Percentiles rank a stretch among this genome's conserved stretches.
Evolutionary conservation across 176 grass and related monocot genomes (phyloP).

Genomic region (Sorghum bicolor): DNA sequence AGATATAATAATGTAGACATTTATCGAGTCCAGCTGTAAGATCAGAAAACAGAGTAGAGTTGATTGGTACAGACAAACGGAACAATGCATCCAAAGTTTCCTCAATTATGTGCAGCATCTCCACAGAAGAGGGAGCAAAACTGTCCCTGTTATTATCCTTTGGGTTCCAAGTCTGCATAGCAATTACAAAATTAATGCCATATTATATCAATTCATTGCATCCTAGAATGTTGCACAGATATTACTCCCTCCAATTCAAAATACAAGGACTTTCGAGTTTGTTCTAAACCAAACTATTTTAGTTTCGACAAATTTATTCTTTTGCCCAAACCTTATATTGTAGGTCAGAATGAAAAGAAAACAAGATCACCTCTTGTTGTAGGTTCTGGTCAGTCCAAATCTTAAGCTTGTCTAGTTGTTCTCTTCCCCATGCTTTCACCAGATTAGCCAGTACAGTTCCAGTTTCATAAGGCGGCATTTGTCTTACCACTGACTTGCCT

Average conservation of each 20-base stretch:
- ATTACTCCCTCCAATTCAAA: not conserved
- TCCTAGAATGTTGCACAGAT: slow-evolving; percentile 40
- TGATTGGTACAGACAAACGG: slow-evolving; percentile 62
- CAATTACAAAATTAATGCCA: slow-evolving; percentile 14
- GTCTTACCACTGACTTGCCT: slow-evolving; percentile 62
- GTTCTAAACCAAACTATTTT: no score
- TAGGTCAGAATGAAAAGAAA: not conserved
- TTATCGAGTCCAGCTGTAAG: slow-evolving; percentile 57
- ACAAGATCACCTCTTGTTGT: slow-evolving; percentile 63
- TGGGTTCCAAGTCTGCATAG: slow-evolving; percentile 65
- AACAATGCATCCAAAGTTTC: slow-evolving; percentile 74
- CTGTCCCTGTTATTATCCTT: slow-evolving; percentile 57
- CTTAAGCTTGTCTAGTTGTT: slow-evolving; percentile 58
- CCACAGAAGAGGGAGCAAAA: slow-evolving; percentile 57
- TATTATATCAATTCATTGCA: slow-evolving; percentile 18
- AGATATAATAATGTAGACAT: slow-evolving; percentile 63
- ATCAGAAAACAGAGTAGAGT: slow-evolving; percentile 63
- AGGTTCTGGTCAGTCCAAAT: slow-evolving; percentile 58
- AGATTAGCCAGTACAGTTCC: slow-evolving; percentile 66
- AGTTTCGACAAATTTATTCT: no score
- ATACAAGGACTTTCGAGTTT: not conserved
- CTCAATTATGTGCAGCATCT: slow-evolving; percentile 63
- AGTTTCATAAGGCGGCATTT: slow-evolving; percentile 84
- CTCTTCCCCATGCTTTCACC: slow-evolving; percentile 70
- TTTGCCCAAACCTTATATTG: no score